phyloP scores from a whole-genome alignment of 108 stramenopile genomes.

The Discostella pseudostelligera region DNA sequence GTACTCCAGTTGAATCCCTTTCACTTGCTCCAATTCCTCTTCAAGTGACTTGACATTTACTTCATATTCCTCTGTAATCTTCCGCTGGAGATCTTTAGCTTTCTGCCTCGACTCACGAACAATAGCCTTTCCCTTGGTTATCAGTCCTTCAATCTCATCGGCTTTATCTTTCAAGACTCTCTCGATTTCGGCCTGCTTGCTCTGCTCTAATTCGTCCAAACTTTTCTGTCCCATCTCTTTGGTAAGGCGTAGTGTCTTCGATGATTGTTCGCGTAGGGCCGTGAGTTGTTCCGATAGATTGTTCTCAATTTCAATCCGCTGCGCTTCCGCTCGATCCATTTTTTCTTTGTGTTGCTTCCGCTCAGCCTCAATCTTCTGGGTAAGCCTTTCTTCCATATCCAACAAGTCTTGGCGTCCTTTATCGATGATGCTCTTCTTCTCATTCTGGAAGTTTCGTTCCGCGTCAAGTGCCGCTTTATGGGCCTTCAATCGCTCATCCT shows the following conservation, averaged over 20 bases:
- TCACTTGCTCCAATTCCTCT: conserved; percentile 31
- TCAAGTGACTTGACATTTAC: conserved; percentile 42
- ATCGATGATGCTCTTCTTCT: conserved; percentile 38
- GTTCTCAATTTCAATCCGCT: conserved; percentile 29
- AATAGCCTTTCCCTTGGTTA: conserved; percentile 61
- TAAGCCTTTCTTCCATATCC: conserved; percentile 29
- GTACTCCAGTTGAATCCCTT: conserved; percentile 48
- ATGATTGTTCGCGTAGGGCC: conserved; percentile 30
- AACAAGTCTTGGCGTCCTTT: conserved; percentile 38
- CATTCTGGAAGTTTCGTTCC: conserved; percentile 25
- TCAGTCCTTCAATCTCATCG: conserved; percentile 44
- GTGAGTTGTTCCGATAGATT: conserved; percentile 30
- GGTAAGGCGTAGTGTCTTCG: conserved; percentile 20
- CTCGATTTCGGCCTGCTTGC: conserved; percentile 42
- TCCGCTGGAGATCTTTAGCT: conserved; percentile 36
- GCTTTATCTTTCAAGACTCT: conserved; percentile 37
- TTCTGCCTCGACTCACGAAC: conserved; percentile 53
- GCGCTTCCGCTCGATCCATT: conserved; percentile 34
- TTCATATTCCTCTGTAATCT: conserved; percentile 46
- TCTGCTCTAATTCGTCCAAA: conserved; percentile 42
- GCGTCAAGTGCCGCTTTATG: conserved; percentile 47
- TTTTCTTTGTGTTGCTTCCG: conserved; percentile 39
- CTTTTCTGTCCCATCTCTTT: conserved; percentile 47
- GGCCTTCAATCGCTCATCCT: conserved; percentile 37
- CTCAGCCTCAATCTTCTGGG: conserved; percentile 31